A percentile compares a stretch with the other conserved stretches of the same genome.
Conservation (phyloP, 2,329 filamentous ascomycete genomes). For the Clarireedia sp. region DNA sequence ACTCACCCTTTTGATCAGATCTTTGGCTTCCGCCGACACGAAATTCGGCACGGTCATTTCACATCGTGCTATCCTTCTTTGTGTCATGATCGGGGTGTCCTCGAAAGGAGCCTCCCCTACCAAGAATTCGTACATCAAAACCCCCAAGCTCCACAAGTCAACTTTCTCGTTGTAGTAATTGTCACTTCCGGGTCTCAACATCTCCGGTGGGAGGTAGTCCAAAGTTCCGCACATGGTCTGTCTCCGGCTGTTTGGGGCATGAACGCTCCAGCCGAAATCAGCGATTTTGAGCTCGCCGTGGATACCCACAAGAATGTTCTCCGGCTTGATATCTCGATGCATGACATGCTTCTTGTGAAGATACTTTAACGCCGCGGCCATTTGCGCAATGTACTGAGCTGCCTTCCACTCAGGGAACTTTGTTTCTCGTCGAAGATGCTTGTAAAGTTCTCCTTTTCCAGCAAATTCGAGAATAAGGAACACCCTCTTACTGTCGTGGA, state of each 20-base stretch:
- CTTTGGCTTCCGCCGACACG: slow-evolving; percentile 81
- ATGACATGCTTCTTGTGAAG: slow-evolving; percentile 96
- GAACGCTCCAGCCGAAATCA: slow-evolving; percentile 97
- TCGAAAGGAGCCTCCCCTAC: slow-evolving; percentile 96
- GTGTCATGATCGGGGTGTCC: slow-evolving; percentile 90
- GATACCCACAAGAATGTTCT: slow-evolving; percentile 93
- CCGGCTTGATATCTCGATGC: slow-evolving; percentile 94
- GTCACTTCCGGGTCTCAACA: slow-evolving; percentile 73
- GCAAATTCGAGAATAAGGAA: slow-evolving; percentile 69
- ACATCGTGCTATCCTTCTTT: slow-evolving; percentile 75
- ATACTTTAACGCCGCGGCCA: slow-evolving; percentile 79
- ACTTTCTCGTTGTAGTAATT: slow-evolving; percentile 95
- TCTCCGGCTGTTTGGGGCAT: slow-evolving; percentile 87
- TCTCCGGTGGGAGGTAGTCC: slow-evolving; percentile 96
- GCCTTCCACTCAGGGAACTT: slow-evolving; percentile 65
- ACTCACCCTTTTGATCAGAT: slow-evolving; percentile 82
- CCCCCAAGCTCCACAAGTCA: slow-evolving; percentile 91
- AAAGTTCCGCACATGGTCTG: slow-evolving; percentile 96
- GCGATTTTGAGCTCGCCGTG: slow-evolving; percentile 98
- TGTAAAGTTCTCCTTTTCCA: slow-evolving; percentile 65
- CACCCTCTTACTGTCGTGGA: slow-evolving; percentile 65
- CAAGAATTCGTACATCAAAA: slow-evolving; percentile 92
- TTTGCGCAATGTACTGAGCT: slow-evolving; percentile 66
- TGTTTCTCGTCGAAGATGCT: slow-evolving; percentile 60
- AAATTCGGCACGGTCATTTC: slow-evolving; percentile 92